A percentile compares a stretch with the other conserved stretches of the same genome.
phyloP scores from a whole-genome alignment of 768 basidiomycete genomes.

The Harrya chromipes region DNA sequence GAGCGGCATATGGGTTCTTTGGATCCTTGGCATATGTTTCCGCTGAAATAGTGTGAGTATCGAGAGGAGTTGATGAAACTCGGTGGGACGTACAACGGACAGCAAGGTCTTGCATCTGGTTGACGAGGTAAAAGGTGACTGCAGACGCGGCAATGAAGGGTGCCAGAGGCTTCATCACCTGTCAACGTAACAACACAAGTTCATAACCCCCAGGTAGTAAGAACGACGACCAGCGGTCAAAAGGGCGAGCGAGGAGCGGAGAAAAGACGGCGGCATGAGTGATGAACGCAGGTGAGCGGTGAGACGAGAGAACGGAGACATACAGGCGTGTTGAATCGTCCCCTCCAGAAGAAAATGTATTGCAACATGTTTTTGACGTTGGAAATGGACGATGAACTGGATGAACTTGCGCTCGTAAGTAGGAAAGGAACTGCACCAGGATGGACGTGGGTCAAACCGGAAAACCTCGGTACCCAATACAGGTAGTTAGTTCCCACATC shows the following conservation, averaged over 20 bases:
- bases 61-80: neutral
- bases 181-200: conserved; percentile 11
- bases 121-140: conserved; percentile 65
- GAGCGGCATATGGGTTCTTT: conserved; percentile 78
- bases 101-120: conserved; percentile 62
- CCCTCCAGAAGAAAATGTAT: conserved; percentile 26
- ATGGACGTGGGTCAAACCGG: conserved; percentile 23
- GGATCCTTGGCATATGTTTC: conserved; percentile 69
- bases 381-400: neutral
- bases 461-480: neutral
- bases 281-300: neutral
- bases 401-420: too few relatives aligned
- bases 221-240: neutral
- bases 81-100: conserved; percentile 60
- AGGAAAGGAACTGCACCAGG: too few relatives aligned
- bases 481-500: conserved; percentile 24
- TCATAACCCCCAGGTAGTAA: too few relatives aligned
- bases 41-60: conserved; percentile 38
- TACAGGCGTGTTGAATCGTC: conserved; percentile 28
- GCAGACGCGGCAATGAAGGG: conserved; percentile 70
- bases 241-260: neutral
- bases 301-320: neutral
- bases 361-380: conserved; percentile 16
- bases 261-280: neutral
- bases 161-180: conserved; percentile 76